Base-by-base conservation (phyloP, 2,329 filamentous ascomycete species). In the Trichoderma afroharzianum region DNA sequence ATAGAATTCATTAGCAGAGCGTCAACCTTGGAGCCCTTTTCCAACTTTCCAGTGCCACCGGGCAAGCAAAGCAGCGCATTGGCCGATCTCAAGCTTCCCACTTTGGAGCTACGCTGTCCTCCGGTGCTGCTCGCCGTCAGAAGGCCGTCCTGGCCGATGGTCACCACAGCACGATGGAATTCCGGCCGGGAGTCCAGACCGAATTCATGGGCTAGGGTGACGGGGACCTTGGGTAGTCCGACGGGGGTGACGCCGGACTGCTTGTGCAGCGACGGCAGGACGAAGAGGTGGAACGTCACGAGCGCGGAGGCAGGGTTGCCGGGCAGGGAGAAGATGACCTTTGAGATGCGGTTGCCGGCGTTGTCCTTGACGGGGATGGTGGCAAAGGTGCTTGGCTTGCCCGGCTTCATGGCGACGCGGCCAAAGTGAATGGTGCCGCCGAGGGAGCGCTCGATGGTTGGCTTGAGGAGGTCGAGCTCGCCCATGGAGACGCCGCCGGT, bases 401-500 rank as follows among this genome's bases (percentile, higher is more conserved):
- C 96, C 0, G 96, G 96, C 84, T 99, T 99, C 96, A 99, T 98
- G 69, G 92, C 89, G 3, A 99, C 96, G 3, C 96, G 92, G 28
- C 96, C 96, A 76, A 99, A 99, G 81, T 98, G 96, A 75, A 99
- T 97, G 0, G 91, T 96, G 8, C 96, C 96, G 71, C 94, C 94
- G 1, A 99, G 88, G 1, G 90, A 87, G 55, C 95, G 91, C 83
- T 98, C 96, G 76, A 99, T 93, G 0, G 95, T 98, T 0, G 96
- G 95, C 80, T 99, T 99, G 24, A 99, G 88, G 8, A 99, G 90
- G 81, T 99, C 96, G 3, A 98, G 89, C 82, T 99, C 96, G 71
- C 96, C 96, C 96, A 99, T 99, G 11, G 93, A 97, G 24, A 98
- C 96, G 62, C 96, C 96, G 26, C 96, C 96, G 0, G 93, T 95